Conservation (phyloP, 441 rosid genomes). For the Viola pubescens region DNA sequence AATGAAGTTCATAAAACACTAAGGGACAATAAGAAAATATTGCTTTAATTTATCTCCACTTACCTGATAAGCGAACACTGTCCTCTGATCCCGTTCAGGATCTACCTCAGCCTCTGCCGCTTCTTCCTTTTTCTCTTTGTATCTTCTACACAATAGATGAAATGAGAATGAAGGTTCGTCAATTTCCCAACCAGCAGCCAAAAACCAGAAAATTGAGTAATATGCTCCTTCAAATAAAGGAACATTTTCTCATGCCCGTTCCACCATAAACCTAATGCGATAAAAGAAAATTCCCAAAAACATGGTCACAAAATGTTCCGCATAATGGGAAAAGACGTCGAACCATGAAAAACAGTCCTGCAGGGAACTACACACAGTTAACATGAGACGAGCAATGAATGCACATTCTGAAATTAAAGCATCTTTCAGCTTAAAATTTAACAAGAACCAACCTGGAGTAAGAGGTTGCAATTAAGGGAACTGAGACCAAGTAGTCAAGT, state of each 20-base stretch:
- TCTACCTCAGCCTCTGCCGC: conserved; percentile 81
- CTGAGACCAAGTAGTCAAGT: conserved; percentile 16
- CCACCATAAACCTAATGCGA: conserved; percentile 8
- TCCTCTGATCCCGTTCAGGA: conserved; percentile 99
- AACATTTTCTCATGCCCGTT: conserved; percentile 3
- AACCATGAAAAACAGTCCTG: conserved; percentile 65
- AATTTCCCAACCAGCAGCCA: conserved; percentile 10
- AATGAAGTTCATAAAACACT: neutral
- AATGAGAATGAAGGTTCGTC: conserved; percentile 16
- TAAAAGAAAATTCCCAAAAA: conserved; percentile 31
- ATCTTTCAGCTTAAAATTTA: conserved; percentile 26
- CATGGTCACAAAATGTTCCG: conserved; percentile 36
- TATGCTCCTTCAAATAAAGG: conserved; percentile 11
- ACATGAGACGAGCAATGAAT: conserved; percentile 33
- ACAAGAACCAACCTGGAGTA: conserved; percentile 40
- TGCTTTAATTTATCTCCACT: neutral
- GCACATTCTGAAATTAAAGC: conserved; percentile 34
- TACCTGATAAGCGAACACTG: conserved; percentile 98
- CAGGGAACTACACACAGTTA: conserved; percentile 70
- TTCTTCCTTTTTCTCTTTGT: conserved; percentile 79
- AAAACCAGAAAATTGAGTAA: neutral
- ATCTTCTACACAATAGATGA: conserved; percentile 50
- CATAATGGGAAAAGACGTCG: conserved; percentile 46
- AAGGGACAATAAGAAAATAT: neutral
- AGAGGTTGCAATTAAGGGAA: conserved; percentile 13